phyloP scores from a whole-genome alignment of 2,329 filamentous ascomycete species.

The Aspergillus sp. region DNA sequence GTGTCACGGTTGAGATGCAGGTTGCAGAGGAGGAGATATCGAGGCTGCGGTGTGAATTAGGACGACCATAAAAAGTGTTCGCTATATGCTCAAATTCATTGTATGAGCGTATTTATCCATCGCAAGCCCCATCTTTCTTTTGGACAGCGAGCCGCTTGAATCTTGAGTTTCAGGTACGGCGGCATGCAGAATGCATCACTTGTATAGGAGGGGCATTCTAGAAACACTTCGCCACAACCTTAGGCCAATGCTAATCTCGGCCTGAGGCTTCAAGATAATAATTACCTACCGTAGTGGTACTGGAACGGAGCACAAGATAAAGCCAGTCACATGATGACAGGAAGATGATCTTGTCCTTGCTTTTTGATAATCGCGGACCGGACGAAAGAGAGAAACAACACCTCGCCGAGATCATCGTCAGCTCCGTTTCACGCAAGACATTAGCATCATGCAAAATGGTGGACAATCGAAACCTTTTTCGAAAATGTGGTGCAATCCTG shows the following conservation, averaged over 20 bases:
- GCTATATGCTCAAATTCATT: background rate
- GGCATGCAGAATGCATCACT: background rate
- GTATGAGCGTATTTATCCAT: background rate
- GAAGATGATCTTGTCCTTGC: background rate
- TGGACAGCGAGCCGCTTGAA: background rate
- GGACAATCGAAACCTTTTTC: background rate
- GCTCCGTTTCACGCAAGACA: background rate
- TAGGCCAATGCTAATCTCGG: background rate
- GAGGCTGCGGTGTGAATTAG: conserved; percentile 28
- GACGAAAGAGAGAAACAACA: too few species aligned
- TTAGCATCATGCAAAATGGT: background rate
- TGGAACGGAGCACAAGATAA: background rate
- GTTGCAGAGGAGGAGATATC: conserved; percentile 40
- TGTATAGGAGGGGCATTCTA: background rate
- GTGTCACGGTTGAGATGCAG: conserved; percentile 41
- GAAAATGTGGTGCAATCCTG: background rate
- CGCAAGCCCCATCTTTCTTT: background rate
- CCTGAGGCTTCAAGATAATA: background rate
- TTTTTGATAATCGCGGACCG: background rate
- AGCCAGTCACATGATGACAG: background rate
- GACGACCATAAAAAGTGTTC: background rate
- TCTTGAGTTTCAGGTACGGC: background rate
- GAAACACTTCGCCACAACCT: background rate
- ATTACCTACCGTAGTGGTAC: background rate
- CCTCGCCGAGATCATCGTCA: too few species aligned